Evolutionary conservation across 768 basidiomycete species (phyloP), one percentile per base, ranked within the genome.

Genomic region (Sarcodon sp.): DNA sequence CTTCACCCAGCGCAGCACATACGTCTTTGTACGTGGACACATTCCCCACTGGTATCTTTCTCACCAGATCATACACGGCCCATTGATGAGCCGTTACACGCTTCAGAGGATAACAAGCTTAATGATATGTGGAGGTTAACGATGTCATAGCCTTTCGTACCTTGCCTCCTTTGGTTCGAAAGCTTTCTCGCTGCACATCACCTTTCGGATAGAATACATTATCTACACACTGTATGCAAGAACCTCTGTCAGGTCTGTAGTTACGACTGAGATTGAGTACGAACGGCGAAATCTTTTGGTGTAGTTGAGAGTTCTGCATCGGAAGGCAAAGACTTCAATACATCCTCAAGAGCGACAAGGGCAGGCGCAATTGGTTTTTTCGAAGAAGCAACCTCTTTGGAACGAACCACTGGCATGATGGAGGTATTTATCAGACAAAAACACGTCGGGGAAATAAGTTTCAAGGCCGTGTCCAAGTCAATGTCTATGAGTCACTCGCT

Each of bases 1-100:
- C 39, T 13, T 41, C 11, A 13, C 39, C 39, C 16, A 41, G 39
- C 15, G 39, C 39, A 13, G 15, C 13, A 27, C 39, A 13, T 15
- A 41, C 27, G 21, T 70, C 66, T 51, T 77, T 78, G 53, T 80
- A 80, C 1, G 77, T 80, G 16, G 69, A 68, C 1, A 81, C 73
- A 37, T 66, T 71, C 1, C 78, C 77, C 0, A 44, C 52, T 0
- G 78, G 78, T 21, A 80, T 75, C 1, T 62, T 69, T 36, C 61
- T 55, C 4, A 67, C 57, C 50, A 71, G n/a, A n/a, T n/a, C n/a
- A n/a, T n/a, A n/a, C n/a, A 80, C 76, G 8, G 66, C 71, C 79
- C 78, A 81, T 51, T 75, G 76, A 56, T 79, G 70, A 2, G 64
- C 53, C 21, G 76, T 74, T 31, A 80, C 45, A 45, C 58, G 63